Evolutionary conservation across 2,329 filamentous ascomycete species (phyloP).

Genomic region (Ophiostoma australiae): DNA sequence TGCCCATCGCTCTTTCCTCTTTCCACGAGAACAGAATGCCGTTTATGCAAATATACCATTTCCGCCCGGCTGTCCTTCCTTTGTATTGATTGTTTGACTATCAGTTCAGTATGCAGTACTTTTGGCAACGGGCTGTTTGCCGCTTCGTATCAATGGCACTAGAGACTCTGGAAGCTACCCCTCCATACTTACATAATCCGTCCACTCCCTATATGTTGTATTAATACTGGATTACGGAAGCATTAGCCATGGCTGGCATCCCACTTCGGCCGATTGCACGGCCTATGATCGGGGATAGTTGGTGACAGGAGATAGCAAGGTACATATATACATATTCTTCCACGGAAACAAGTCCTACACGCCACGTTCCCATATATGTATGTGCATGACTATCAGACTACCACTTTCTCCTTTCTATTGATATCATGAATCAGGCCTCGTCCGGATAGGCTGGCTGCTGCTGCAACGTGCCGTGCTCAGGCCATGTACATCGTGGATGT

Average conservation of each 20-base stretch:
- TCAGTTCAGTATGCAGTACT: not conserved
- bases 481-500: not conserved
- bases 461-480: not conserved
- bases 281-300: conserved; percentile 3
- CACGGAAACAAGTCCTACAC: not conserved
- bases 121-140: not conserved
- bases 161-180: not conserved
- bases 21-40: not conserved
- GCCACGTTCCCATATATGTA: not conserved
- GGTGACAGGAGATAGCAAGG: not conserved
- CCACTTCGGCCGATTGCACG: conserved; percentile 10
- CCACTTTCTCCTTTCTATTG: not conserved
- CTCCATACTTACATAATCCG: not conserved
- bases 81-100: not conserved
- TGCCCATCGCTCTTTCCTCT: not conserved
- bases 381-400: not conserved
- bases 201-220: not conserved
- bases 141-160: not conserved
- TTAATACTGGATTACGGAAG: conserved; percentile 5
- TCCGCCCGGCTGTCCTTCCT: not conserved
- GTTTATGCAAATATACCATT: not conserved
- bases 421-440: not conserved
- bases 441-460: not conserved
- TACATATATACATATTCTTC: no score
- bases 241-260: not conserved